phyloP scores from a whole-genome alignment of 768 basidiomycete species.

The Lentinula guzmanii region DNA sequence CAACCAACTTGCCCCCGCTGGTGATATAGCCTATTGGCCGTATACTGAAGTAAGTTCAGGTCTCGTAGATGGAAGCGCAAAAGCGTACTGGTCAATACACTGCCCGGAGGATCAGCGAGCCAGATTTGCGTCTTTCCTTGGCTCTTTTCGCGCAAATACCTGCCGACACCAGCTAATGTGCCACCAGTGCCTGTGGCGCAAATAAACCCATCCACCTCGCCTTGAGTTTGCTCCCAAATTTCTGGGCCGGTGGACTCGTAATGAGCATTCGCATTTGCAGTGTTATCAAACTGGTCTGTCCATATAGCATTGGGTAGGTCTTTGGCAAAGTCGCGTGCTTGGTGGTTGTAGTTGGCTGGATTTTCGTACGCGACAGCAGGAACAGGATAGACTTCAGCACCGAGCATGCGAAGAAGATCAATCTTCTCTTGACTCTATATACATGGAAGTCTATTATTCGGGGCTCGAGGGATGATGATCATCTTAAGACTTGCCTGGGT shows the following conservation, averaged over 20 bases:
- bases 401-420: conserved; percentile 93
- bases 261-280: conserved; percentile 84
- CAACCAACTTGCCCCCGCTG: conserved; percentile 71
- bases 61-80: neutral
- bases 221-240: conserved; percentile 87
- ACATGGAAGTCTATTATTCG: conserved; percentile 1
- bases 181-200: conserved; percentile 96
- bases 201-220: conserved; percentile 82
- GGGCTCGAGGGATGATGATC: neutral
- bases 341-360: conserved; percentile 96
- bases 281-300: conserved; percentile 99
- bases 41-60: neutral
- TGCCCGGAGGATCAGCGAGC: conserved; percentile 97
- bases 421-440: conserved; percentile 96
- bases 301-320: conserved; percentile 77
- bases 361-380: conserved; percentile 96
- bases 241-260: conserved; percentile 92
- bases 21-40: conserved; percentile 43
- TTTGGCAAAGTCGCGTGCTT: conserved; percentile 84
- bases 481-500: conserved; percentile 53
- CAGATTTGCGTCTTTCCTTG: conserved; percentile 76
- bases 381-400: conserved; percentile 94
- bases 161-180: conserved; percentile 86
- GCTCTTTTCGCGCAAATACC: conserved; percentile 79
- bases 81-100: conserved; percentile 65